A percentile compares a stretch with the other conserved stretches of the same genome.
Evolutionary conservation across 352 stramenopile genomes (phyloP).

Genomic region (Hyaloperonospora arabidopsidis): DNA sequence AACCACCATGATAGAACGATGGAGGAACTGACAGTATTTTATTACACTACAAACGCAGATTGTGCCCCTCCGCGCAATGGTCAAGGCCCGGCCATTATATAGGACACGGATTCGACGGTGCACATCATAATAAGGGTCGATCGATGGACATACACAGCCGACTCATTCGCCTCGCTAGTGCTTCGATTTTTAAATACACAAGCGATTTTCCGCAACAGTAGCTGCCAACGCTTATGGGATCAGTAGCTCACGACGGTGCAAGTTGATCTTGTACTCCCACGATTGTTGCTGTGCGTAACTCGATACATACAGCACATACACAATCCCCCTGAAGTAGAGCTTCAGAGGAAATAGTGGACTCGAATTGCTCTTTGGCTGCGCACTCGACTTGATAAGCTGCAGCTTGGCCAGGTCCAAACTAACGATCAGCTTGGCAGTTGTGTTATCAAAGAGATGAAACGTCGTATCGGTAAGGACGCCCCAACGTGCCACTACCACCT

Average conservation of each 20-base stretch:
- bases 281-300: slow-evolving; percentile 68
- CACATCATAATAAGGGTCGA: too few species aligned
- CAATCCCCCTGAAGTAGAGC: slow-evolving; percentile 53
- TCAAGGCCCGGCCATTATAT: too few species aligned
- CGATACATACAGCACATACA: slow-evolving; percentile 73
- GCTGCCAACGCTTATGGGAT: slow-evolving; percentile 34
- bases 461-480: slow-evolving; percentile 74
- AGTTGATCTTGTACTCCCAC: slow-evolving; percentile 77
- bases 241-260: slow-evolving; percentile 62
- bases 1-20: too few species aligned
- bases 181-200: too few species aligned
- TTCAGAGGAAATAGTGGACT: slow-evolving; percentile 62
- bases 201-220: too few species aligned
- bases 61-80: too few species aligned
- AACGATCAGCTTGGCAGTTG: slow-evolving; percentile 54
- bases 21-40: too few species aligned
- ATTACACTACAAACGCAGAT: too few species aligned
- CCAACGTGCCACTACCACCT: slow-evolving; percentile 62
- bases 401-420: slow-evolving; percentile 75
- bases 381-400: slow-evolving; percentile 58
- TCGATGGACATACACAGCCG: too few species aligned
- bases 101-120: too few species aligned
- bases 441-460: slow-evolving; percentile 74
- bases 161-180: too few species aligned
- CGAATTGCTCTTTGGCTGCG: slow-evolving; percentile 39